phyloP scores from a whole-genome alignment of 495 filamentous ascomycete genomes.

The Copromyces sp. region DNA sequence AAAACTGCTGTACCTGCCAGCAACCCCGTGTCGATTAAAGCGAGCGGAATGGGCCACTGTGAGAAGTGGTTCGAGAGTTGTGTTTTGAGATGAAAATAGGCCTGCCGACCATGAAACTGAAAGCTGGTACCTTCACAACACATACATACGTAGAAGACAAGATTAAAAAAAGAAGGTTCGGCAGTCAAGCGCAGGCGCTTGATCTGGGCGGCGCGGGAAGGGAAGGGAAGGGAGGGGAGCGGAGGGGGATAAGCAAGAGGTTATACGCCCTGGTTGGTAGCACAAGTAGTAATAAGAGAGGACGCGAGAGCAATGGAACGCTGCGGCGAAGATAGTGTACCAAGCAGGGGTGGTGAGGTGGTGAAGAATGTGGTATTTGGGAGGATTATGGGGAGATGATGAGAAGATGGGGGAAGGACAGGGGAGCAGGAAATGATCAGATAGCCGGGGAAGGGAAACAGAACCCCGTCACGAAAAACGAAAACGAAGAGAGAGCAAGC shows the following conservation, averaged over 20 bases:
- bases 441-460: constrained; percentile 6
- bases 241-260: not conserved
- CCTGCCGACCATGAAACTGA: not conserved
- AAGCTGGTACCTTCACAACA: not conserved
- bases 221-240: not conserved
- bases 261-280: not conserved
- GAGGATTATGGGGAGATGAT: constrained; percentile 11
- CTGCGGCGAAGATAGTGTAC: not conserved
- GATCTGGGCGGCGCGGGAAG: not conserved
- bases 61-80: not conserved
- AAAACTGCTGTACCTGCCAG: not conserved
- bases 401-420: constrained; percentile 37
- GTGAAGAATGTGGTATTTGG: not conserved
- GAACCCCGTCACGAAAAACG: constrained; percentile 22
- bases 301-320: constrained; percentile 1
- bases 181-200: not conserved
- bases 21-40: not conserved
- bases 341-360: not conserved
- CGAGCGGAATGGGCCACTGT: not conserved
- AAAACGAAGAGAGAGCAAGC: constrained; percentile 34
- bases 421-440: constrained; percentile 38
- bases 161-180: constrained; percentile 3
- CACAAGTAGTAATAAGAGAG: not conserved
- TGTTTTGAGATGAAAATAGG: not conserved
- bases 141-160: not conserved